Percentiles rank a stretch among this genome's conserved stretches.
Conservation (phyloP, 2,329 filamentous ascomycete species). For the Nemania serpens region DNA sequence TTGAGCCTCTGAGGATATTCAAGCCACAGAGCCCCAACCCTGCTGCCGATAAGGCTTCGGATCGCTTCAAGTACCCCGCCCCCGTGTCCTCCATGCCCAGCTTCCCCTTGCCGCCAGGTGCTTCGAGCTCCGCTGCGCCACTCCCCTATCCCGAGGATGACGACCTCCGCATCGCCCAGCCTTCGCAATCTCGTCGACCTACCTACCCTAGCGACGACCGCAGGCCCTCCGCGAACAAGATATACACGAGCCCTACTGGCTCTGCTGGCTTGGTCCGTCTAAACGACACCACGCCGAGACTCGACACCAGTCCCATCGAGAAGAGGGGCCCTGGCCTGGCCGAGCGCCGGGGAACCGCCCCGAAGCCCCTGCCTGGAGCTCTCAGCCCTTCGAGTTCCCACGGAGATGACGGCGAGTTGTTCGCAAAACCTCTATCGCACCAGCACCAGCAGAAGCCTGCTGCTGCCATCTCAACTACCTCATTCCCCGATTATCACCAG, state of each 20-base stretch:
- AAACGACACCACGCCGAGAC: constrained; percentile 58
- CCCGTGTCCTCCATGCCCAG: constrained; percentile 57
- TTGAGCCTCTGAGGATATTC: constrained; percentile 83
- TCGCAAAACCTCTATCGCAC: constrained; percentile 67
- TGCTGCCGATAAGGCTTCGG: constrained; percentile 42
- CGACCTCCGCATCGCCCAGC: constrained; percentile 52
- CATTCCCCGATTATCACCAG: constrained; percentile 57
- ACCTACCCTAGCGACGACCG: constrained; percentile 51
- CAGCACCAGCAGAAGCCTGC: constrained; percentile 44
- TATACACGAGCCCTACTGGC: constrained; percentile 43
- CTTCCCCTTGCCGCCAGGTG: constrained; percentile 69
- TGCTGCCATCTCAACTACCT: constrained; percentile 47
- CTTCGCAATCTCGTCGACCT: constrained; percentile 45
- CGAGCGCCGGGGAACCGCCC: constrained; percentile 79
- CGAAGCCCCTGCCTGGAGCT: constrained; percentile 71
- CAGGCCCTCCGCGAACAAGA: constrained; percentile 41
- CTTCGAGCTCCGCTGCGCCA: constrained; percentile 70
- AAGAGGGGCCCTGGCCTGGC: constrained; percentile 69
- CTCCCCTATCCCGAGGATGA: constrained; percentile 77
- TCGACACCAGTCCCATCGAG: constrained; percentile 60
- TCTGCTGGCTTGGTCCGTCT: constrained; percentile 44
- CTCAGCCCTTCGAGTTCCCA: constrained; percentile 77
- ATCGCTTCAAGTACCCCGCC: constrained; percentile 57
- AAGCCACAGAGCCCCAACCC: constrained; percentile 73
- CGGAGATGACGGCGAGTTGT: constrained; percentile 76